phyloP scores from a whole-genome alignment of 2,329 filamentous ascomycete genomes.

The Botrytis squamosa region DNA sequence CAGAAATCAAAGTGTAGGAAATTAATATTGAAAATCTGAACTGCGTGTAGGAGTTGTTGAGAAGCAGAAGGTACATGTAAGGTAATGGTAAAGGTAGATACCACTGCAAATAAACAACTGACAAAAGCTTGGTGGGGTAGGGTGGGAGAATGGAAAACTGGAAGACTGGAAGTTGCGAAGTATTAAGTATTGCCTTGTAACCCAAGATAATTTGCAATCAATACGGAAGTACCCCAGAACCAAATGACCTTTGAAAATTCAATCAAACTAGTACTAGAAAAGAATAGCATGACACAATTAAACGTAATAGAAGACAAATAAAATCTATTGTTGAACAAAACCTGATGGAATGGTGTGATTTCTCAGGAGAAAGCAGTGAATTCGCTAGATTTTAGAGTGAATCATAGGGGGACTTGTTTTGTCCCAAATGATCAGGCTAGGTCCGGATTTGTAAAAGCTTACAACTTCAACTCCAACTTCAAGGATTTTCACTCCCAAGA shows the following conservation, averaged over 20 bases:
- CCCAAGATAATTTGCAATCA: not conserved
- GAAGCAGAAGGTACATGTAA: not conserved
- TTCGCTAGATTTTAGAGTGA: not conserved
- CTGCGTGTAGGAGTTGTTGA: not conserved
- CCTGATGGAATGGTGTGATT: not conserved
- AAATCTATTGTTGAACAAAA: not conserved
- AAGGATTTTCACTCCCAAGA: not conserved
- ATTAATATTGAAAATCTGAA: not conserved
- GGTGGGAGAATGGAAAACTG: too few species aligned
- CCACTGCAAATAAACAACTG: not conserved
- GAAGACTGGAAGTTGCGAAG: not conserved
- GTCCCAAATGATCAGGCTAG: not conserved
- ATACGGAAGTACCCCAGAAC: not conserved
- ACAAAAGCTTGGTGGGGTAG: not conserved
- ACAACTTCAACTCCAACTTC: not conserved
- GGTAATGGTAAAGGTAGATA: not conserved
- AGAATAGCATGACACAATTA: not conserved
- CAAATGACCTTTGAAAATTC: not conserved
- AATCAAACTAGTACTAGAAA: not conserved
- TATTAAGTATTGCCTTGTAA: not conserved
- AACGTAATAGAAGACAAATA: not conserved
- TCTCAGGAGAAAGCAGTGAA: not conserved
- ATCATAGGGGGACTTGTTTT: not conserved
- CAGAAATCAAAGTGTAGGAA: not conserved
- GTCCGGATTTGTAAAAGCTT: not conserved